These are phyloP conservation scores for Punica granatum DNA, from an alignment of 345 rosid species.

Conservation along the genomic window DNA sequence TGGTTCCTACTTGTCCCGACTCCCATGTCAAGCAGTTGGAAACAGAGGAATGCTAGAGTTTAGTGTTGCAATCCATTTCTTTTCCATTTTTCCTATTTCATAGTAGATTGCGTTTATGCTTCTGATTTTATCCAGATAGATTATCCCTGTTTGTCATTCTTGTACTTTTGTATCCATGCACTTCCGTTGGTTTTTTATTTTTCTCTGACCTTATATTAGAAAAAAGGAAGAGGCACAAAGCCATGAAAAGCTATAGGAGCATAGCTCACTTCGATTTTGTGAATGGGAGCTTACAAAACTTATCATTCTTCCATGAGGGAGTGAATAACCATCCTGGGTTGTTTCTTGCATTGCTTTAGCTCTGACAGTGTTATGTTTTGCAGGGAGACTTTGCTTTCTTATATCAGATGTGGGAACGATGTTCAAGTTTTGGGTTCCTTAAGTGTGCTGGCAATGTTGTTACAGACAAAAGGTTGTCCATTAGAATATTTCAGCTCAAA, in stretches of 20 bases:
- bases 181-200: not conserved
- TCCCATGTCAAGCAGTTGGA: not conserved
- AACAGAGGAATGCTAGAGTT: not conserved
- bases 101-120: not conserved
- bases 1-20: not conserved
- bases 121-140: not conserved
- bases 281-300: not conserved
- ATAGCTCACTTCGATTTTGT: not conserved
- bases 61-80: not conserved
- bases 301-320: not conserved
- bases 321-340: not conserved
- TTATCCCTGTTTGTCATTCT: not conserved
- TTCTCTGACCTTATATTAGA: not conserved
- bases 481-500: slow-evolving; percentile 14
- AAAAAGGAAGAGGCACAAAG: not conserved
- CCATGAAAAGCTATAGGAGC: not conserved
- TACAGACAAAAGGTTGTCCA: slow-evolving; percentile 89
- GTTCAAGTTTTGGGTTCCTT: slow-evolving; percentile 75
- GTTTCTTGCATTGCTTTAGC: not conserved
- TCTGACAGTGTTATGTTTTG: slow-evolving; percentile 13
- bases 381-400: slow-evolving; percentile 77
- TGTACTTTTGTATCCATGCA: not conserved
- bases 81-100: not conserved
- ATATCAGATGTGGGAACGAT: slow-evolving; percentile 60
- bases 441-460: slow-evolving; percentile 73